Evolutionary conservation across 2,329 filamentous ascomycete genomes (phyloP), one percentile per base, ranked within the genome.

Genomic region (Verticillium nonalfalfae): DNA sequence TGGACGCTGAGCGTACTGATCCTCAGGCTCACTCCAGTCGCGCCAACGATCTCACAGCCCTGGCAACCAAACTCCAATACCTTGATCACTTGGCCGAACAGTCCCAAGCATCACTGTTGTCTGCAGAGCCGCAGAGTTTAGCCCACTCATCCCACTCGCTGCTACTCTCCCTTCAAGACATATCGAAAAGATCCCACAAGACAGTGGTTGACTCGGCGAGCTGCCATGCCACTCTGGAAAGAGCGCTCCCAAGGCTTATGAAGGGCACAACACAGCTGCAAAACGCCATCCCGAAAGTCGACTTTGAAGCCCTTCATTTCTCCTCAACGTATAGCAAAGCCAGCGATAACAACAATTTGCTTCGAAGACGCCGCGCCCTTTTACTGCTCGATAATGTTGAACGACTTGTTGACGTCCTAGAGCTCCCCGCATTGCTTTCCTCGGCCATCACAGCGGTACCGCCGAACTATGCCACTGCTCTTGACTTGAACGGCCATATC

Each of bases 401-500:
- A 73, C 87, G 94, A 60, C 82, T 98, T 3, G 90, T 93, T 35
- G 93, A 97, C 72, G 88, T 98, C 36, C 85, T 99, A 62, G 94
- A 98, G 69, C 83, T 99, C 35, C 95, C 95, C 0, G 87, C 90
- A 0, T 79, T 98, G 38, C 84, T 99, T 14, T 90, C 90, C 13
- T 93, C 93, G 1, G 89, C 93, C 56, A 89, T 93, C 61, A 84
- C 84, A 3, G 77, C 83, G 1, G 81, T 75, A 4, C 80, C 86
- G 4, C 85, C 87, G 63, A 96, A 92, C 67, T 96, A 97, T 78
- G 89, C 93, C 2, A 91, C 92, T 0, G 93, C 93, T 0, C 81
- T 99, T 38, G 95, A 99, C 73, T 82, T 99, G 2, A 90, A 96
- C 71, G 89, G 91, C n/a, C 95, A 98, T 72, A 95, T 97, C 71